Evolutionary conservation across 2,329 filamentous ascomycete species (phyloP), one percentile per base, ranked within the genome.

Genomic region (Corniculantispora saksenae): DNA sequence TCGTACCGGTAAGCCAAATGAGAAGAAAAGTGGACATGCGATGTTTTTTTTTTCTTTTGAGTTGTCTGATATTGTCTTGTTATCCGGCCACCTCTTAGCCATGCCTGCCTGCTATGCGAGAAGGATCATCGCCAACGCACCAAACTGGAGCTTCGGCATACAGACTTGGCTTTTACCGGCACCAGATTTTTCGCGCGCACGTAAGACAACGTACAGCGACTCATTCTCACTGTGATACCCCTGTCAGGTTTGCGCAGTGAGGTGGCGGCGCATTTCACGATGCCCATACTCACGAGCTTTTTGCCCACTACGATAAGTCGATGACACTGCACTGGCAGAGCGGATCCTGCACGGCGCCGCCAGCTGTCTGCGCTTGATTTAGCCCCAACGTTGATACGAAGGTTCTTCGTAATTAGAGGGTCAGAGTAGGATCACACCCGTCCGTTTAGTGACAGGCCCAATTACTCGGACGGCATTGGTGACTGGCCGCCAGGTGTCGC

Each of bases 91-190:
- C 48, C 45, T 38, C 21, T 12, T 8, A 9, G 40, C 56, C n/a
- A 43, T 12, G 19, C 29, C 57, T 23, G 43, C 29, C 29, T 25
- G n/a, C 45, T 23, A 21, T 29, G 29, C 32, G n/a, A 32, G 40
- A 53, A 55, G 40, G 51, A 56, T 63, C 61, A 63, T 57, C 61
- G 21, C 61, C 53, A 62, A 48, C 50, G 60, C 50, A 63, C 51
- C 29, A 57, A 50, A 48, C 38, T 35, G 59, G 59, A 61, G 59
- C 25, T 32, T 17, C 35, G 32, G 48, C 21, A 19, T 45, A 61
- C 29, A 10, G 38, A 17, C 19, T 35, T 29, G 13, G 29, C 21
- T 17, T 27, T 6, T 3, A 27, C 32, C 35, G 21, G 53, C 21
- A 40, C n/a, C 53, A 4, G 53, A 32, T 25, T 23, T 21, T 32